Conservation (phyloP, 768 basidiomycete species). For the Tylopilus vinaceipallidus region DNA sequence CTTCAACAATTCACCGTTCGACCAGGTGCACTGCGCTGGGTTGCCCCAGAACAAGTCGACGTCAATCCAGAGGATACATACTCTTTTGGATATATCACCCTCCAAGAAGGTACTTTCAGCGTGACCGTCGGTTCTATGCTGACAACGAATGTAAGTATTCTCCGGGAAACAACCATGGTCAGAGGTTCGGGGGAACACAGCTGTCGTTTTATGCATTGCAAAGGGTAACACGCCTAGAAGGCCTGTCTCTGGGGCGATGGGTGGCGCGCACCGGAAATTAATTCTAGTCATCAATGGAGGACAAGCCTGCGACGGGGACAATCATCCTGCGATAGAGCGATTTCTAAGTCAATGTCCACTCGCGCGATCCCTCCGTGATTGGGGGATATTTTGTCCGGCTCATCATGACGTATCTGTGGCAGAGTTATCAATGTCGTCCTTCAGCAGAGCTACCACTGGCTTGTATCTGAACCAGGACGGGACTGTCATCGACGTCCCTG, state of each 20-base stretch:
- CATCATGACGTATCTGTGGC: no score
- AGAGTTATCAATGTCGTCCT: no score
- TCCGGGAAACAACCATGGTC: constrained; percentile 10
- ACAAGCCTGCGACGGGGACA: not conserved
- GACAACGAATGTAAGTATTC: not conserved
- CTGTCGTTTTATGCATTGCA: constrained; percentile 4
- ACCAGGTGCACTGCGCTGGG: constrained; percentile 40
- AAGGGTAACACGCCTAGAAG: constrained; percentile 3
- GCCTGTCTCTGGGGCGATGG: not conserved
- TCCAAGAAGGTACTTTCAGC: constrained; percentile 35
- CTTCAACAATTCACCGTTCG: constrained; percentile 28
- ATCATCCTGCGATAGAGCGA: not conserved
- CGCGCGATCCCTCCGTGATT: not conserved
- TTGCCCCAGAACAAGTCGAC: constrained; percentile 35
- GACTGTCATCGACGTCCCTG: no score
- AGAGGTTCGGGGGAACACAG: not conserved
- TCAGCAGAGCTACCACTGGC: no score
- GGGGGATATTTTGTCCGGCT: not conserved
- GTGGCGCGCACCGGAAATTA: constrained; percentile 4
- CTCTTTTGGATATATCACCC: constrained; percentile 27
- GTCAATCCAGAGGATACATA: constrained; percentile 17
- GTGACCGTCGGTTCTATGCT: constrained; percentile 27
- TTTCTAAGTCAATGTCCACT: not conserved
- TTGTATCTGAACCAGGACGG: no score
- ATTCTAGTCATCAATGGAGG: constrained; percentile 2